Evolutionary conservation across 1,139 yeast genomes (phyloP).

Genomic region (Pichia sp.): DNA sequence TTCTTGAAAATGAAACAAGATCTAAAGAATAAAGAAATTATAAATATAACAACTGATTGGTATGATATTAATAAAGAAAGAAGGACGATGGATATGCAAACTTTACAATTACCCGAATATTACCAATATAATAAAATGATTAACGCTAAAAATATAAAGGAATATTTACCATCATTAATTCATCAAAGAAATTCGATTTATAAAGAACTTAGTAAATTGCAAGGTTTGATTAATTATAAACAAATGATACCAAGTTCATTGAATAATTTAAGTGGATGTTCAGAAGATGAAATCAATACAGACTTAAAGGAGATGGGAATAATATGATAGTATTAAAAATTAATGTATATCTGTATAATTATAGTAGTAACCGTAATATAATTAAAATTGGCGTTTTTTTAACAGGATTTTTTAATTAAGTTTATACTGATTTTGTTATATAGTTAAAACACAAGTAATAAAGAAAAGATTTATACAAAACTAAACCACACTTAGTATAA

Average conservation of each 20-base stretch:
- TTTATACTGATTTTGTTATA: slow-evolving; percentile 3
- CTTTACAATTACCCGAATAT: slow-evolving; percentile 28
- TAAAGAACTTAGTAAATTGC: slow-evolving; percentile 51
- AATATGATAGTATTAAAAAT: neutral
- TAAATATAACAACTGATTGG: slow-evolving; percentile 81
- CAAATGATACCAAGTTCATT: slow-evolving; percentile 60
- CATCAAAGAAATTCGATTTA: slow-evolving; percentile 48
- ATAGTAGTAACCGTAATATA: too few relatives aligned
- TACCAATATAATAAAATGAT: slow-evolving; percentile 27
- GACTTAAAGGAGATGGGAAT: slow-evolving; percentile 41
- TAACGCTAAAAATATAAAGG: slow-evolving; percentile 21
- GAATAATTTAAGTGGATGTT: slow-evolving; percentile 44
- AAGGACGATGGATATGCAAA: slow-evolving; percentile 73
- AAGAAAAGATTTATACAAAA: slow-evolving; percentile 14
- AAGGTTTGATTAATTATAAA: slow-evolving; percentile 46
- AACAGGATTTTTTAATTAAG: neutral
- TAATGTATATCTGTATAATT: neutral
- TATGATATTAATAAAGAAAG: slow-evolving; percentile 88
- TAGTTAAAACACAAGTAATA: slow-evolving; percentile 2
- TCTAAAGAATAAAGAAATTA: slow-evolving; percentile 56
- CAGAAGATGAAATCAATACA: slow-evolving; percentile 55
- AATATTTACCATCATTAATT: slow-evolving; percentile 36
- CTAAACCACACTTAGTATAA: slow-evolving; percentile 25
- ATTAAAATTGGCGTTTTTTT: too few relatives aligned
- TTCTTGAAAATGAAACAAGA: slow-evolving; percentile 67